Conservation (phyloP, 257 asterid species). For the Ajuga chamaepitys region DNA sequence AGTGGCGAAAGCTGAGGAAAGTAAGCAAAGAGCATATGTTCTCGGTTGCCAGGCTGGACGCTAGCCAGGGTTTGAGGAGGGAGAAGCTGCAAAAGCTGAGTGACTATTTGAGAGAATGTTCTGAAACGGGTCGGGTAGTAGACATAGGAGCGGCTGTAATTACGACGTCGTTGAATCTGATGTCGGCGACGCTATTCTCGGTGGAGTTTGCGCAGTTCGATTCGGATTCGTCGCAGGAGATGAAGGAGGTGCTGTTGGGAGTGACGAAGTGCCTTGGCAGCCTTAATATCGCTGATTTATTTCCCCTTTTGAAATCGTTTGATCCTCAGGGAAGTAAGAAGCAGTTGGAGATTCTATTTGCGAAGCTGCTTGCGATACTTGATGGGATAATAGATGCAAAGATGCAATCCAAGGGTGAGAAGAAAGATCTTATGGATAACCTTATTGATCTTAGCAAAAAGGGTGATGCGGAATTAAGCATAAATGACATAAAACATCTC, state of each 20-base stretch:
- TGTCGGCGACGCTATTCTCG: constrained; percentile 48
- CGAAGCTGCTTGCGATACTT: constrained; percentile 6
- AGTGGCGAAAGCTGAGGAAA: constrained; percentile 34
- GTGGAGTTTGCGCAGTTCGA: constrained; percentile 34
- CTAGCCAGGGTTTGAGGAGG: constrained; percentile 22
- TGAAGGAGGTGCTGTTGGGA: constrained; percentile 36
- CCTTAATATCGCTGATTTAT: constrained; percentile 43
- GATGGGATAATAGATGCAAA: constrained; percentile 31
- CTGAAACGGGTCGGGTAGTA: constrained; percentile 30
- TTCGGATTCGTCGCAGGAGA: constrained; percentile 46
- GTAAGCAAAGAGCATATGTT: constrained; percentile 20
- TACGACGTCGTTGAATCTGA: constrained; percentile 34
- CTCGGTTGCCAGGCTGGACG: constrained; percentile 26
- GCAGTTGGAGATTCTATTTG: constrained; percentile 12
- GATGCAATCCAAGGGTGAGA: constrained; percentile 14
- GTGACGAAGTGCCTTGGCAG: constrained; percentile 29
- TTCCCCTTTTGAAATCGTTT: constrained; percentile 28
- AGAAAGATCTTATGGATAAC: constrained; percentile 29
- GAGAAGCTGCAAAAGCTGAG: constrained; percentile 28
- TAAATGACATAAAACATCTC: constrained; percentile 19
- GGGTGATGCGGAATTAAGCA: constrained; percentile 15
- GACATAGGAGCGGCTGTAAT: constrained; percentile 33
- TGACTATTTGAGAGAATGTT: constrained; percentile 22
- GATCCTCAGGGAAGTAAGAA: constrained; percentile 47
- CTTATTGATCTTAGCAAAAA: constrained; percentile 20